These are phyloP conservation scores for Pseudocercospora ulei DNA, from an alignment of 2,329 filamentous ascomycete genomes.

Conservation along the genomic window DNA sequence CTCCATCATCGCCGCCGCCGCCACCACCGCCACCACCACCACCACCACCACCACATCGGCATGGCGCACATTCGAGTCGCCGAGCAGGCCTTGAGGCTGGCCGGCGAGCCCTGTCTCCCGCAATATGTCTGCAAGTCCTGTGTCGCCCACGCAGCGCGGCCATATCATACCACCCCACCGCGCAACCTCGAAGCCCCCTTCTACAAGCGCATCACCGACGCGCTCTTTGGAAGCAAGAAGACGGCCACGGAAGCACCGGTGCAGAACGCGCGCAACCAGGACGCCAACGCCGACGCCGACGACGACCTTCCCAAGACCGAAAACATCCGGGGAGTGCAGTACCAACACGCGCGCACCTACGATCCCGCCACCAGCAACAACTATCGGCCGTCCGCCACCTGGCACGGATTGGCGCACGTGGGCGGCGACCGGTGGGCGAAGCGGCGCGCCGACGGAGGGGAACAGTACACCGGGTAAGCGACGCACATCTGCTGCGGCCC, in stretches of 20 bases:
- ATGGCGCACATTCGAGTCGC: constrained; percentile 24
- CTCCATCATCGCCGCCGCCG: constrained; percentile 6
- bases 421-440: constrained; percentile 43
- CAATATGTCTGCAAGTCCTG: constrained; percentile 29
- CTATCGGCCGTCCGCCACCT: constrained; percentile 43
- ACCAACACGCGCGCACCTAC: constrained; percentile 24
- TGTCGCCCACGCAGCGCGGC: constrained; percentile 25
- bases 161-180: constrained; percentile 25
- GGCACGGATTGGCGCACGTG: constrained; percentile 47
- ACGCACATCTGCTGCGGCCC: no score
- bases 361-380: constrained; percentile 25
- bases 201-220: constrained; percentile 23
- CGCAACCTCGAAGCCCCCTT: constrained; percentile 23
- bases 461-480: constrained; percentile 34
- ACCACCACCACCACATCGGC: constrained; percentile 6
- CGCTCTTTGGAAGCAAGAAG: constrained; percentile 28
- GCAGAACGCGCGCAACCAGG: constrained; percentile 8
- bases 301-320: constrained; percentile 6
- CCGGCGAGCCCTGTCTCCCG: constrained; percentile 16
- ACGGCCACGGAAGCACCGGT: constrained; percentile 16
- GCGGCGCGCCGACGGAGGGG: constrained; percentile 32
- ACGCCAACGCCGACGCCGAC: constrained; percentile 11
- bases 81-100: constrained; percentile 28
- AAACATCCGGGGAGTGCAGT: constrained; percentile 18
- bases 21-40: background rate